Evolutionary conservation across 192 early-diverging fungal genomes (phyloP), one percentile per base, ranked within the genome.

Genomic region (Coemansia sp.): DNA sequence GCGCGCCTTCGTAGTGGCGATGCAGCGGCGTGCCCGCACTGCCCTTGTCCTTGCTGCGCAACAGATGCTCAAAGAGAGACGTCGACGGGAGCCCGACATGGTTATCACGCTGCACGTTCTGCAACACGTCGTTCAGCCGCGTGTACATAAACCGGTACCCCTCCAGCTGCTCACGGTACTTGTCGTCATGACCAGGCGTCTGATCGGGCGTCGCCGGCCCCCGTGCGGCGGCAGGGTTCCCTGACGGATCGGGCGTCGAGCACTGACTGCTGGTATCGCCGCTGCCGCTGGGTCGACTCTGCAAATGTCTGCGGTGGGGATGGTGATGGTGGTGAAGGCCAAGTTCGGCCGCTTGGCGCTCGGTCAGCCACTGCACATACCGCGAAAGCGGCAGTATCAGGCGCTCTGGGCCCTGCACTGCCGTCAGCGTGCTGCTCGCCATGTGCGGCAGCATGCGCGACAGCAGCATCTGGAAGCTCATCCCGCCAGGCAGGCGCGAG

Each of bases 111-210:
- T 81, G 82, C 21, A 82, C 79, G 27, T 82, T 83, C 42, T 74
- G 75, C n/a, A 87, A 53, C 0, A 90, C 84, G 12, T 87, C 85
- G 2, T 79, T 77, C n/a, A 90, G 57, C n/a, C 85, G 85, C 22
- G 60, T 62, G 38, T 90, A 87, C 58, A 83, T 83, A 31, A 63
- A 76, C 46, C 66, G 73, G 32, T 58, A 76, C 14, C 53, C 62
- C 45, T 76, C 73, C 56, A 76, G 57, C n/a, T 76, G 66, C 51
- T 70, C 73, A 25, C 62, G 53, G 35, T 63, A 48, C 23, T 40
- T 35, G 2, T 50, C 42, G 30, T 76, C 71, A 5, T 4, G 4
- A 2, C 40, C 51, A 2, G 35, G n/a, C 7, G 49, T 23, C 1
- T 11, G 17, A 3, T 51, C 14, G 39, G 14, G 29, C 7, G 7